Evolutionary conservation across 2,329 filamentous ascomycete species (phyloP), one percentile per base, ranked within the genome.

Genomic region (Thyridium curvatum): DNA sequence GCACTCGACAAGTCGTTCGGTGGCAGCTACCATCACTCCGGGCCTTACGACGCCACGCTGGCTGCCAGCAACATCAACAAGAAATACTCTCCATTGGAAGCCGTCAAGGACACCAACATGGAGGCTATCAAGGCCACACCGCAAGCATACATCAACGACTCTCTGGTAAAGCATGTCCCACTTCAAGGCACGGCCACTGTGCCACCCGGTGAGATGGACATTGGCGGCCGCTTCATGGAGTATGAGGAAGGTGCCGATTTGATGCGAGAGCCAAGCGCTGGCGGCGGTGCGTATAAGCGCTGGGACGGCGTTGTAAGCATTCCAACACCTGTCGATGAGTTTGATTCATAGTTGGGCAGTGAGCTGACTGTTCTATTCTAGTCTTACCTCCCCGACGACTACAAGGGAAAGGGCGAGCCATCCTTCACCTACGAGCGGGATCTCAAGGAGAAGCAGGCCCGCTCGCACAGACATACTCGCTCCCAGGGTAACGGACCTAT

Each of bases 181-280:
- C 68, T 96, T 0, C 86, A 94, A 53, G 90, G 89, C 3, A 83
- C 82, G 0, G 85, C 89, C 2, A 68, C 68, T 14, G 75, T 93
- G n/a, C 86, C 90, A 2, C 79, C 84, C 0, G 89, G 90, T 16
- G 63, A 73, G 49, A 62, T 63, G 2, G 89, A 94, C 55, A 62
- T 74, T 14, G 71, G 77, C 40, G 90, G 90, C 3, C 72, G 79
- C 38, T 65, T 74, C 10, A 86, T 94, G 69, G 48, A 81, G 18
- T 96, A 96, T 52, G 70, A 87, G 52, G 89, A 96, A 53, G 89
- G 89, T n/a, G 74, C 82, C 3, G 88, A 95, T 53, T 69, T 95
- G 56, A 89, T 90, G 83, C 72, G 82, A 36, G 86, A 91, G 52
- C 62, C 65, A 1, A 77, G 84, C 44, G 75, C 77, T 3, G 56